Evolutionary conservation across 352 stramenopile species (phyloP), one percentile per base, ranked within the genome.

Genomic region (Globisporangium iwayamae): DNA sequence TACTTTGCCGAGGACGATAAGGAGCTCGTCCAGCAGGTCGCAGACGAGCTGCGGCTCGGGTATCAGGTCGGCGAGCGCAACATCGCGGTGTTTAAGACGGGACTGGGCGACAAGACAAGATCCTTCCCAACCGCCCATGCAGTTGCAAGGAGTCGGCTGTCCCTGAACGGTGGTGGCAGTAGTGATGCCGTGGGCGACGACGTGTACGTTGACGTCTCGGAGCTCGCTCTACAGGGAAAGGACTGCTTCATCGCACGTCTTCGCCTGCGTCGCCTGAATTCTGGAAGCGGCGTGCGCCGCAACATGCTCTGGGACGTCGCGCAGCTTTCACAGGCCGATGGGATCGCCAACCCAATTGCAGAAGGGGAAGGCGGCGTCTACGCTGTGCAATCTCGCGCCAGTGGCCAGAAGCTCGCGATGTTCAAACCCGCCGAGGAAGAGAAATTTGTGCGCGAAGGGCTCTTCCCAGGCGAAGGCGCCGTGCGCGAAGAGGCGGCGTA

Each of bases 381-480:
- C 55, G 76, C 85, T 22, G 75, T 93, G 3, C 76, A 85, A 48
- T 90, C 79, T 57, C 74, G 76, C 32, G 78, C 76, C 1, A 90
- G 79, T 34, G 83, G 83, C 11, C 67, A 84, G 56, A 94, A 92
- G 51, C 63, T 94, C n/a, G 85, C 81, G 11, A 81, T 94, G 59
- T 94, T 92, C 63, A 94, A 94, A 55, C 85, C 85, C 25, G 78
- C 76, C 13, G 83, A 92, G 55, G 85, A 94, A 62, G 85, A 94
- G 34, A 84, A 75, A 52, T 92, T 94, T 56, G 78, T 90, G 9
- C 81, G 85, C 36, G 82, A 90, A 62, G 82, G 84, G 10, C 74
- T 93, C 3, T 63, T 75, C 34, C 69, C 73, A 20, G 85, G 83
- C n/a, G 83, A 91, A 75, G 83, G 85, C 22, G 86, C 86, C 1